A percentile compares a stretch with the other conserved stretches of the same genome.
phyloP scores from a whole-genome alignment of 2,329 filamentous ascomycete genomes.

The Pseudogymnoascus sp. region DNA sequence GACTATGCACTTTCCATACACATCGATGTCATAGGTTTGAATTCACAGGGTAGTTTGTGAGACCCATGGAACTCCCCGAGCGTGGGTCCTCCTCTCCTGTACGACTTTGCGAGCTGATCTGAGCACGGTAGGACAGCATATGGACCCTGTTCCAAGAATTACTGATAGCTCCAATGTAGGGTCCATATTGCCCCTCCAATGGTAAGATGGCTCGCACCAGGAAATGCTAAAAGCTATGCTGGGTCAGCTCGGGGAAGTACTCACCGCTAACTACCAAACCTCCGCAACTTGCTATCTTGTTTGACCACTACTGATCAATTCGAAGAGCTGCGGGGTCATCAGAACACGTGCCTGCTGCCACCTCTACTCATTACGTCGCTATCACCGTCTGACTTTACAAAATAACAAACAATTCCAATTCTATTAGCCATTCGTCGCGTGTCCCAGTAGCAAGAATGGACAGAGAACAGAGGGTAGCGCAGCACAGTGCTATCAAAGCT shows the following conservation, averaged over 20 bases:
- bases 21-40: background rate
- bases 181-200: background rate
- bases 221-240: background rate
- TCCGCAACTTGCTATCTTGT: too few species aligned
- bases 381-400: background rate
- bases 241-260: background rate
- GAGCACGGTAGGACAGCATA: background rate
- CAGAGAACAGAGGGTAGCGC: background rate
- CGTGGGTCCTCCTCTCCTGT: background rate
- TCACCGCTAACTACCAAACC: background rate
- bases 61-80: background rate
- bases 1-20: background rate
- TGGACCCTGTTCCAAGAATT: background rate
- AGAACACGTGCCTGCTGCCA: background rate
- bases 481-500: constrained; percentile 6
- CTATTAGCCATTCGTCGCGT: background rate
- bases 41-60: background rate
- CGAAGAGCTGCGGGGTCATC: background rate
- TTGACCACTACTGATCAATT: background rate
- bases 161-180: background rate
- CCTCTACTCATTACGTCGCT: background rate
- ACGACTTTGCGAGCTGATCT: too few species aligned
- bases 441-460: constrained; percentile 1
- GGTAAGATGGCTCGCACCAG: background rate
- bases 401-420: background rate